phyloP scores from a whole-genome alignment of 345 rosid species.

The Cardamine occulta region DNA sequence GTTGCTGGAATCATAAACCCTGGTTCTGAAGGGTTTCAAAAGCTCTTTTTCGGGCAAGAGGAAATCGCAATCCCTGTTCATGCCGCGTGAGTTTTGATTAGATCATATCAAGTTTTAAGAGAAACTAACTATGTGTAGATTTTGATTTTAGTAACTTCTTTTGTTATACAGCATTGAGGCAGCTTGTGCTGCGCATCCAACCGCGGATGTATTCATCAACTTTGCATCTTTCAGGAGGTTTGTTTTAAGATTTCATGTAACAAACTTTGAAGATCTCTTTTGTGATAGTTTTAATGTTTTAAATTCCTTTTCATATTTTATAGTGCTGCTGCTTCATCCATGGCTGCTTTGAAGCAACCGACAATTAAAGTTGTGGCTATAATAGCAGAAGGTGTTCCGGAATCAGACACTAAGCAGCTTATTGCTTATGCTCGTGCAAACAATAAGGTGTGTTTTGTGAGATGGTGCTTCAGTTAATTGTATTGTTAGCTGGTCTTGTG shows the following conservation, averaged over 20 bases:
- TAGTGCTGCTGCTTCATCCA: constrained; percentile 81
- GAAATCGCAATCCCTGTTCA: constrained; percentile 99
- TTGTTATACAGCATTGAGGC: constrained; percentile 76
- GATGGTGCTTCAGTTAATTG: not conserved
- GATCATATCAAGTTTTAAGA: not conserved
- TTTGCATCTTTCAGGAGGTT: constrained; percentile 97
- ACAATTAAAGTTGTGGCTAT: constrained; percentile 88
- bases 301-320: not conserved
- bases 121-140: not conserved
- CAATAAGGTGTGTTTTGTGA: constrained; percentile 61
- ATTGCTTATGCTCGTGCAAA: constrained; percentile 85
- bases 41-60: constrained; percentile 95
- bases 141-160: not conserved
- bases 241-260: constrained; percentile 4
- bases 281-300: constrained; percentile 14
- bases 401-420: constrained; percentile 79
- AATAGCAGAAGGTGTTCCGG: constrained; percentile 96
- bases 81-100: constrained; percentile 58
- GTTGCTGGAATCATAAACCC: constrained; percentile 98
- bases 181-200: constrained; percentile 91
- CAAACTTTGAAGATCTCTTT: constrained; percentile 5
- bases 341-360: constrained; percentile 94
- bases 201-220: constrained; percentile 96
- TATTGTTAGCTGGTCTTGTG: not conserved
- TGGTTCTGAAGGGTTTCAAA: constrained; percentile 96